Conservation (phyloP, 805 yeast genomes). For the Candida adriatica region DNA sequence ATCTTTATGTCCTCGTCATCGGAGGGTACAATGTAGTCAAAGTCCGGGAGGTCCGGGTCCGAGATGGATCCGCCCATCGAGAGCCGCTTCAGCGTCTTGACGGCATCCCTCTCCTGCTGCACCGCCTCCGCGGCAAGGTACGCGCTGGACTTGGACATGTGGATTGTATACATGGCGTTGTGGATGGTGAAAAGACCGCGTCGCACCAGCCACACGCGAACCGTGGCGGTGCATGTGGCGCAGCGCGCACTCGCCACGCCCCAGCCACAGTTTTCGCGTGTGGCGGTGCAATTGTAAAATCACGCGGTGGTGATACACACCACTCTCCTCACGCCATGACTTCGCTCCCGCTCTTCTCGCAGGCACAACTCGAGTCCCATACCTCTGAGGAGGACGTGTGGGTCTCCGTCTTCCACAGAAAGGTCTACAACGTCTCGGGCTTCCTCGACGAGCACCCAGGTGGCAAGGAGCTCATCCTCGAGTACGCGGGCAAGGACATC, state of each 20-base stretch:
- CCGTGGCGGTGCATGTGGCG: too few relatives aligned
- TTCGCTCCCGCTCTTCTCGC: constrained; percentile 57
- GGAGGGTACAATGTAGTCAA: constrained; percentile 20
- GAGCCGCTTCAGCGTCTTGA: constrained; percentile 64
- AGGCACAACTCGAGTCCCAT: constrained; percentile 46
- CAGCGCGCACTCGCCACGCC: too few relatives aligned
- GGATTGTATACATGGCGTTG: background rate
- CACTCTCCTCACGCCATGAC: too few relatives aligned
- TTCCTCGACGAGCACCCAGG: constrained; percentile 59
- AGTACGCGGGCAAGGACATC: constrained; percentile 78
- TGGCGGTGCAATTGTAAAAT: too few relatives aligned
- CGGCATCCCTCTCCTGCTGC: constrained; percentile 67
- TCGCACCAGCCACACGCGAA: background rate
- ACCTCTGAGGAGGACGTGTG: constrained; percentile 51
- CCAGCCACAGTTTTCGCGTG: too few relatives aligned
- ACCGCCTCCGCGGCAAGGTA: constrained; percentile 68
- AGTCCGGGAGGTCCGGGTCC: constrained; percentile 65
- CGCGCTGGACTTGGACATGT: constrained; percentile 31
- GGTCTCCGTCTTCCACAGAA: constrained; percentile 76
- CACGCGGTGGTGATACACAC: too few relatives aligned
- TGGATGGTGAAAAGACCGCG: background rate
- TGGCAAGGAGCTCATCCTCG: constrained; percentile 75
- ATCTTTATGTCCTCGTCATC: constrained; percentile 7
- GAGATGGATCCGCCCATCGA: constrained; percentile 51
- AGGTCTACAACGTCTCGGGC: constrained; percentile 75